Base-by-base conservation (phyloP, 2,329 filamentous ascomycete species). In the Juglanconis oblonga region DNA sequence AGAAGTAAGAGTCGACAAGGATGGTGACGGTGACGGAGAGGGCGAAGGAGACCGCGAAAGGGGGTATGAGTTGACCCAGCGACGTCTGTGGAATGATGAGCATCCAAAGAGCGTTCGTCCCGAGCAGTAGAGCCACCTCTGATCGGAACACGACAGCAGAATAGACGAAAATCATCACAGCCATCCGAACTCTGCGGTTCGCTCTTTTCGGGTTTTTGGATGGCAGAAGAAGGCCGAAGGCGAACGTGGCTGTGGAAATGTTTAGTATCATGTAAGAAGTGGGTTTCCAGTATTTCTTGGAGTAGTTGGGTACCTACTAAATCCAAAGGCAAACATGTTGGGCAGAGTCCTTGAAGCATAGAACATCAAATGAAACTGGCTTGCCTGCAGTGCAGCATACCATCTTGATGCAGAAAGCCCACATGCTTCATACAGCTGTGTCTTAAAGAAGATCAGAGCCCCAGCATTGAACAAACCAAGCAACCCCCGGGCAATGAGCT, bases 291-390 rank as follows among this genome's bases (percentile, higher is more conserved):
- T 24, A 42, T 44, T 13, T 40, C 24, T 9, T 7, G 17, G 17
- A 5, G 6, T 40, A 9, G 17, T 4, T n/a, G 32, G 4, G 32
- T 40, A 81, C 87, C 74, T 79, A 94, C 89, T 91, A 61, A 97
- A 77, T 9, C 87, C 85, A 77, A 98, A 95, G 24, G 95, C 93
- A 75, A 97, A 96, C 89, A 96, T 97, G 72, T 99, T 99, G 2
- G 95, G 95, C 65, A 99, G 77, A 2, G 92, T 95, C 62, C 95
- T 83, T 14, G 92, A 95, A 13, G 93, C 89, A 77, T 99, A 99
- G 75, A 92, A 99, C 63, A 95, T 82, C 63, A 96, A 77, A 75
- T 99, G 95, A 70, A 99, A 99, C 74, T 98, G 94, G 73, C 87
- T 88, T 1, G 85, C 84, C 70, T 92, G 89, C 57, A 98, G 80